Base-by-base conservation (phyloP, 352 stramenopile genomes). In the Aphanomyces cochlioides region DNA sequence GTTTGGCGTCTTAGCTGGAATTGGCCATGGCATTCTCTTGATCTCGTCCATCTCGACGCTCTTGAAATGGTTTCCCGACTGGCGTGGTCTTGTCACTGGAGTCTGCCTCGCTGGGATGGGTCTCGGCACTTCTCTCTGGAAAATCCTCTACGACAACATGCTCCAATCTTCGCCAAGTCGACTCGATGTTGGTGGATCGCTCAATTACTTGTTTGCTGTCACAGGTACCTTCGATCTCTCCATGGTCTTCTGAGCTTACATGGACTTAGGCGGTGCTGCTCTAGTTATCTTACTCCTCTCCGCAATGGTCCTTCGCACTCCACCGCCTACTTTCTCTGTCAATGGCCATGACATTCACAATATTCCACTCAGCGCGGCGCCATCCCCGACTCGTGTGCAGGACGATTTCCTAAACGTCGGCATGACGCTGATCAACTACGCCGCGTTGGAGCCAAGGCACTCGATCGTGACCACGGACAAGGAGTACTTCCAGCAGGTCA, bases 41-140 rank as follows among this genome's bases (percentile, higher is more conserved):
- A 59, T 75, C 19, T 28, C 56, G 28, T 56, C 67, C 7, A 53
- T 75, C 5, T 41, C 34, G 7, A 59, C 47, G 3, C 7, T 72
- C 13, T 41, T 65, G 39, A 73, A 74, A 19, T 75, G 72, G 72
- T 75, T 66, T 72, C 72, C 72, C 7, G 72, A 75, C 37, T 72
- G 34, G 41, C 50, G 71, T 7, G 71, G 69, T n/a, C 17, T 66
- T 5, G 45, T 19, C 45, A 75, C 45, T n/a, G 71, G 71, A 10
- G 45, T 76, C 21, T 43, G 36, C 21, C n/a, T 76, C 17, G 15
- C 39, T 8, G 56, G 65, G n/a, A 66, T 75, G 67, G 72, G 69
- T 43, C 13, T 45, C 17, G 72, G 72, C n/a, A 34, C 50, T 7
- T 28, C 21, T 58, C n/a, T n/a, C n/a, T 58, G 28, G 8, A 58